Evolutionary conservation across 2,329 filamentous ascomycete genomes (phyloP), one percentile per base, ranked within the genome.

Genomic region (Zymoseptoria ardabiliae): DNA sequence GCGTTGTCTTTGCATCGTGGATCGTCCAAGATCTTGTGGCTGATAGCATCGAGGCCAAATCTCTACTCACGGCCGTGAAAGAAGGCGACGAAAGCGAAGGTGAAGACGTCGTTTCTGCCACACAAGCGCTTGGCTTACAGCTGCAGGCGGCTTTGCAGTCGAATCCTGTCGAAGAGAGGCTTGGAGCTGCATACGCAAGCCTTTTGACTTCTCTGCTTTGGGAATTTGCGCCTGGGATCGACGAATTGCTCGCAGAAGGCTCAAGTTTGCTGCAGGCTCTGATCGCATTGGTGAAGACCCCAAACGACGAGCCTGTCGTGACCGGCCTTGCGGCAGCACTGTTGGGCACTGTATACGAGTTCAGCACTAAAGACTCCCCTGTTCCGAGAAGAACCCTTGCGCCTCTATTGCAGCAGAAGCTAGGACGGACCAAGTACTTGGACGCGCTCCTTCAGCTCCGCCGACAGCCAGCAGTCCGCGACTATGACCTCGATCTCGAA

Each of bases 311-410:
- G 75, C 65, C 68, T 4, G 59, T 69, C 6, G 62, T 71, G 7
- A 59, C 68, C 17, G 94, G 94, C 1, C 80, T 99, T 11, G 91
- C 89, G 71, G 88, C 91, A 17, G 85, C 91, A 71, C 77, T 99
- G 0, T 80, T 97, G 1, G 94, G 93, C 9, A 87, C 95, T 20
- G 82, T 94, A 4, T 99, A 97, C 72, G 94, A 99, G 70, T 99
- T 97, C 70, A 97, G 93, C 9, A 97, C 93, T 0, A 96, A 96
- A 71, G 94, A 99, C 74, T 97, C 93, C 0, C 91, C 94, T 0
- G 87, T 99, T 55, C 84, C 93, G 5, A 83, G 94, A 61, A 81
- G 85, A 22, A 92, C 88, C 9, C 77, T 99, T 51, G 89, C 96
- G 69, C 85, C 88, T 22, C 82, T 97, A 25, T 79, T 99, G 41